Percentiles rank a stretch among this genome's conserved stretches.
Conservation (phyloP, 2,329 filamentous ascomycete genomes). For the Phyllosticta capitalensis region DNA sequence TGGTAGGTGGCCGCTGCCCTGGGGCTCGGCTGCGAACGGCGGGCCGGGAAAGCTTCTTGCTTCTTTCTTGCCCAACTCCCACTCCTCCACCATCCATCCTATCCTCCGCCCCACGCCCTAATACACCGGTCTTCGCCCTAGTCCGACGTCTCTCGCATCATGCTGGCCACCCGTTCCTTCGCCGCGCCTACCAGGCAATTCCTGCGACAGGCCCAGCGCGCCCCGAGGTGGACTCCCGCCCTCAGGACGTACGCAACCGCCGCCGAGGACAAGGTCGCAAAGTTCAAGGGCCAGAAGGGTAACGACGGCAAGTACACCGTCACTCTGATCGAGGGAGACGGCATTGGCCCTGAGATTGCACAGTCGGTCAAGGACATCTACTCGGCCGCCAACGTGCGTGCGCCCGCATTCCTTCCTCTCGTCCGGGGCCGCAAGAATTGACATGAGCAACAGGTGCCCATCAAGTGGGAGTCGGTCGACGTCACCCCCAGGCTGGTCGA, state of each 20-base stretch:
- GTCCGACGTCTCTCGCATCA: slow-evolving; percentile 40
- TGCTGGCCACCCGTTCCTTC: slow-evolving; percentile 76
- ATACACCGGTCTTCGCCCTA: not conserved
- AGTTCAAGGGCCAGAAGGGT: slow-evolving; percentile 87
- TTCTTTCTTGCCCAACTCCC: not conserved
- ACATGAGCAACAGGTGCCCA: slow-evolving; percentile 54
- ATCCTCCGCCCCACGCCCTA: slow-evolving; percentile 2
- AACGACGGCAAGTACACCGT: slow-evolving; percentile 90
- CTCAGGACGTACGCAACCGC: slow-evolving; percentile 47
- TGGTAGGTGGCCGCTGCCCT: not conserved
- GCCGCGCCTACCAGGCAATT: slow-evolving; percentile 70
- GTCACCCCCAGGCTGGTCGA: slow-evolving; percentile 90
- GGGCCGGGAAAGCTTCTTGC: slow-evolving; percentile 6
- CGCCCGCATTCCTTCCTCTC: slow-evolving; percentile 4
- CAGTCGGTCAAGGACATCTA: slow-evolving; percentile 99
- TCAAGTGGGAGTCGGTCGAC: slow-evolving; percentile 95
- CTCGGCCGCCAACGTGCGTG: slow-evolving; percentile 72
- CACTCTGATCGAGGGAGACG: slow-evolving; percentile 96
- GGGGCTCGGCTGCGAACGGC: slow-evolving; percentile 5
- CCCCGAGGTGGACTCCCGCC: slow-evolving; percentile 13
- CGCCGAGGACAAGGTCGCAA: slow-evolving; percentile 64
- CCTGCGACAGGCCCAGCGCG: slow-evolving; percentile 52
- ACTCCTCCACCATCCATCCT: slow-evolving; percentile 3
- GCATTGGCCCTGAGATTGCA: slow-evolving; percentile 95
- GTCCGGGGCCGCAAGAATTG: slow-evolving; percentile 7